Base-by-base conservation (phyloP, 75 land plant genomes). In the Pinus taeda region DNA sequence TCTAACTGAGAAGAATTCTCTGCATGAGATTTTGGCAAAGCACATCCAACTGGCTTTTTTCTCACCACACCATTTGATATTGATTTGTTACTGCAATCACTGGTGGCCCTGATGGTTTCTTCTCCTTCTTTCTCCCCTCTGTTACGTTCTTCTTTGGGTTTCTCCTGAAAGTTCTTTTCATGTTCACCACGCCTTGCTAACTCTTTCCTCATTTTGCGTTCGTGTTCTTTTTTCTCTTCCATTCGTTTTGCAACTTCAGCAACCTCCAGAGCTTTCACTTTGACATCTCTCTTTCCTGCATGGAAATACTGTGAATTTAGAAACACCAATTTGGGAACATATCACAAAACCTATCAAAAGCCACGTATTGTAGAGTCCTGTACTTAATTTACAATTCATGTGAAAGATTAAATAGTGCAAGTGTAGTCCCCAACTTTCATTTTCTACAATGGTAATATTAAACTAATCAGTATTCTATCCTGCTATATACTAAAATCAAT, bases 181-280 rank as follows among this genome's bases (percentile, higher is more conserved):
- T 67, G 59, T 56, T 73, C 58, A 71, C 82, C 85, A 45, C 78
- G 75, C 76, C 83, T 90, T 60, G 86, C 74, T 4, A 86, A 81
- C 57, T 87, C 96, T 74, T 84, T 87, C 74, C 86, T 84, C 87
- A 80, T 85, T 77, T 89, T 87, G 21, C 90, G 88, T 75, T 89
- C 95, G 74, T 85, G 88, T 60, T 86, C 90, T 58, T 79, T 88
- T 79, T 90, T 85, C 64, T 89, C 92, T 83, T 84, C 92, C 66
- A 85, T 79, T 21, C 92, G 78, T 83, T 84, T 97, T 71, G 97
- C 93, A 67, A 86, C 91, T 73, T 97, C 95, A 69, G 99, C 95
- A 77, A 89, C 93, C 82, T 97, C 95, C 62, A 94, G 75, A 59
- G 98, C 95, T 78, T 91, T 94, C 73, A 95, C 95, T 80, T 88